Base-by-base conservation (phyloP, 176 grass and related monocot genomes). In the Lolium rigidum region DNA sequence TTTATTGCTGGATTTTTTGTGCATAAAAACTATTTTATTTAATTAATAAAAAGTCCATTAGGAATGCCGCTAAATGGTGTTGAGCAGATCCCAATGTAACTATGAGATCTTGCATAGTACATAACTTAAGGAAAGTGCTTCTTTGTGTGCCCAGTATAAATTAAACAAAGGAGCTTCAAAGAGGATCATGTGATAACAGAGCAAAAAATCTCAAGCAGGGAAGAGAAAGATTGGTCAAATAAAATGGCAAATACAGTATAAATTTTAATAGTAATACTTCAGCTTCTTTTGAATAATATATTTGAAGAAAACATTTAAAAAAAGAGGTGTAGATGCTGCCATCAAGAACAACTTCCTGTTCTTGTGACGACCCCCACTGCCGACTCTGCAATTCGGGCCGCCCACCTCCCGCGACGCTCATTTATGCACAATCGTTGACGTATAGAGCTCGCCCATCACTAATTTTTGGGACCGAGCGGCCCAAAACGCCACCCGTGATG, bases 141-240 rank as follows among this genome's bases (percentile, higher is more conserved):
- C 16, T 52, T 54, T 81, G n/a, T 10, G 28, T 16, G 64, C 38
- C 11, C 69, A 7, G 38, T 25, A 6, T 71, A 63, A n/a, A 77
- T 43, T 49, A 61, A 83, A 50, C 14, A 83, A 44, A 10, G 43
- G 24, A 25, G 50, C 12, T 52, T 37, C 18, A 18, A 75, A 47
- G 55, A 84, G 41, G 21, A 62, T 13, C 10, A 80, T 55, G 31
- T 48, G 39, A n/a, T 65, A 67, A 87, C 22, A 11, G 17, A 75
- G 26, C 21, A 57, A 1, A 87, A 35, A 41, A 66, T 82, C n/a
- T 5, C n/a, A n/a, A 54, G 18, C 13, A 57, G 37, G 18, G 12
- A 56, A 68, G 0, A 31, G 18, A 10, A 76, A 54, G 0, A 52
- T 50, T 74, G 1, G 49, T 35, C 31, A 35, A 35, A 35, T 35